Base-by-base conservation (phyloP, 2,329 filamentous ascomycete species). In the Alternaria sp. region DNA sequence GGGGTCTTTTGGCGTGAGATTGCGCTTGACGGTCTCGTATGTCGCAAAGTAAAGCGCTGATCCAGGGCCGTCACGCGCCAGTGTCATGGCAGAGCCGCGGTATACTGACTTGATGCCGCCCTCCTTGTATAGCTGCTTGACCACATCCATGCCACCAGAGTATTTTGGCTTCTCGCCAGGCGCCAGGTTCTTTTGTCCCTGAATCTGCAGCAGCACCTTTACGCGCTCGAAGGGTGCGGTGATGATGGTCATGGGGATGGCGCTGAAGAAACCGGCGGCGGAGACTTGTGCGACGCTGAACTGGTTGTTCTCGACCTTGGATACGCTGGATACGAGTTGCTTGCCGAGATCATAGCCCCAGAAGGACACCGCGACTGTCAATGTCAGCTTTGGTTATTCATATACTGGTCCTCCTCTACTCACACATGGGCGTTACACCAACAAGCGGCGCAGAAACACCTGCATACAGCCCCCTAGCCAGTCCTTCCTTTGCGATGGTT, bases 181-280 rank as follows among this genome's bases (percentile, higher is more conserved):
- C 1, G 90, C 89, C 44, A 96, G 90, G 57, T 86, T 83, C 82
- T 94, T 93, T 82, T 97, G 93, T 76, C 93, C 94, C 83, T 98
- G 96, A 71, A 98, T 96, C 81, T 99, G 96, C 1, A 99, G 90
- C 68, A 99, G 93, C 59, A 99, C 95, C 83, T 99, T 99, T 73
- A 99, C 93, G 76, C 96, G 95, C 86, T 99, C 96, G 80, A 99
- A 98, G 65, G 96, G 96, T 5, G 96, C 96, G n/a, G 96, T 98
- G 84, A 99, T 97, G 81, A 93, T 83, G 5, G 96, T 99, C 93
- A 97, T 97, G 75, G 96, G 96, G 64, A 99, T 91, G 65, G 96
- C 96, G 77, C 93, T 97, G 88, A 99, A 81, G 74, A 97, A 97
- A 68, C 96, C 96, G 13, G 96, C 96, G 36, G 93, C 88, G 32